Evolutionary conservation across 31 red algal genomes (phyloP), one percentile per base, ranked within the genome.

Genomic region (Asparagopsis taxiformis): DNA sequence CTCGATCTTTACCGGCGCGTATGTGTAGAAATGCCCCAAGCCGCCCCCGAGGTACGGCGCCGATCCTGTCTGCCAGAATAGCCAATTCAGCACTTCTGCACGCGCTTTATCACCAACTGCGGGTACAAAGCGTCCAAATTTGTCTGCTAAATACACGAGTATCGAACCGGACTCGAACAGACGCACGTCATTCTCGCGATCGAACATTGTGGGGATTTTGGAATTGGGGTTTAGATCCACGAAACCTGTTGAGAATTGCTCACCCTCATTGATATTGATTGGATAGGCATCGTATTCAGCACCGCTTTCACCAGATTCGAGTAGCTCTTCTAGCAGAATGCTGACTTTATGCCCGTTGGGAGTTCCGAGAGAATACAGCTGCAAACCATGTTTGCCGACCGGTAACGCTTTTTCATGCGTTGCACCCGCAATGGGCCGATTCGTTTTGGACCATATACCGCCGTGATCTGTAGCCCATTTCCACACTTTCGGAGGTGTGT

Each of bases 331-430:
- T 20, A 89, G 68, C 62, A 62, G 25, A 1, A 89, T 84, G 26
- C 79, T 65, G 30, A 89, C 79, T 24, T 89, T 89, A 1, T 62
- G 37, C 5, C 84, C 84, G 62, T 89, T 89, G 11, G 84, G 84
- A 41, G 84, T 89, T 6, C 38, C 67, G 10, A 77, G 52, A 10
- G 64, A 73, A 31, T 89, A 87, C 15, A 89, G 81, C 33, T 79
- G 61, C 37, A 84, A 22, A 2, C 11, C n/a, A 19, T 79, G 59
- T 19, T 51, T 50, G 51, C 71, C 71, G n/a, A 54, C 23, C 13
- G 71, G 71, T 23, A 75, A 33, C 2, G 32, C 54, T 17, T 56
- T 54, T 10, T 75, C 71, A 22, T 62, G 51, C 1, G 51, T 54
- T 15, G 71, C 20, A 19, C 54, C 71, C 10, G 71, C 51, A 19